Base-by-base conservation (phyloP, 352 stramenopile genomes). In the Pythium insidiosum region DNA sequence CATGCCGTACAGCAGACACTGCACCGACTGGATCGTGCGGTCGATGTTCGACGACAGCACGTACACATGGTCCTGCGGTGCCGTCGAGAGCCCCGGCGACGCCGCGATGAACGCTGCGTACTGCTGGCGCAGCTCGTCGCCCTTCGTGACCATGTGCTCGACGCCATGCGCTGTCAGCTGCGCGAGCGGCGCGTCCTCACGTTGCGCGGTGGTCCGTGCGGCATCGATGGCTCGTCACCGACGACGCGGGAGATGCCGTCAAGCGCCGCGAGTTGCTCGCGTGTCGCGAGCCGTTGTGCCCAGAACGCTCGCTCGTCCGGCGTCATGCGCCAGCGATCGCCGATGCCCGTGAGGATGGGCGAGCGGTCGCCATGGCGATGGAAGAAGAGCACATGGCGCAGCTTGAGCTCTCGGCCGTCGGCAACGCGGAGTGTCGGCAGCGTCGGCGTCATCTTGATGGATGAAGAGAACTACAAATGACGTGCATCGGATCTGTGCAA, bases 301-400 rank as follows among this genome's bases (percentile, higher is more conserved):
- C 77, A 93, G 44, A 85, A 86, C n/a, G 63, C 61, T 31, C 61
- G 59, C 44, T 90, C 77, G 22, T 76, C 60, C 1, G 53, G 46
- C 25, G 69, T 80, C 53, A 73, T 70, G 24, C 53, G 35, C 49
- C 73, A 67, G 36, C 78, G 75, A 11, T 56, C 49, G 23, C 73
- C 68, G 31, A 86, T 69, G 18, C 60, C 49, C 21, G 70, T 73
- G 28, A 88, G 62, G 43, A 93, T 68, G 4, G 80, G 80, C 42
- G 77, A 72, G 36, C 80, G 75, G 52, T 93, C 80, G 42, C 80
- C 80, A 42, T 90, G 80, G 43, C 80, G 80, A 41, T 90, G 77
- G 54, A 89, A 84, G 22, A 88, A 57, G 40, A 93, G 56, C 47
- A 85, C 80, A 49, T 93, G 77, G 29, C 62, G 63, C 47, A 90